These are phyloP conservation scores for Phytophthora litchii DNA, from an alignment of 352 stramenopile genomes.

Conservation along the genomic window DNA sequence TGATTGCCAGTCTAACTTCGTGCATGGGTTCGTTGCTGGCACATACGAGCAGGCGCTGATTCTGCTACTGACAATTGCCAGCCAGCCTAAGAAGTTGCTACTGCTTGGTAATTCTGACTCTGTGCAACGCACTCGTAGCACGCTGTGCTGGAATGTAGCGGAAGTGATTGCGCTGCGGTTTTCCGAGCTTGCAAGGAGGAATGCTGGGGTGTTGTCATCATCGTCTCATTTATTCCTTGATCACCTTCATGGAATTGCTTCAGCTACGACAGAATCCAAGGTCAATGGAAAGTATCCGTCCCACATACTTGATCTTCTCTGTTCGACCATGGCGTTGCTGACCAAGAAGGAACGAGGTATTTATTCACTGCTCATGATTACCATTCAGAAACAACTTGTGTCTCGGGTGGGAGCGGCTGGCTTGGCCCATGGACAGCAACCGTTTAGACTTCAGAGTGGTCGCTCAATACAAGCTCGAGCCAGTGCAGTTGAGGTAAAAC, in stretches of 20 bases:
- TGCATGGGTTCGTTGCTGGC: constrained; percentile 1
- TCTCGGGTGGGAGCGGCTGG: constrained; percentile 32
- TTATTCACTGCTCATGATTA: constrained; percentile 84
- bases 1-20: neutral
- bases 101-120: constrained; percentile 43
- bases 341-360: constrained; percentile 71
- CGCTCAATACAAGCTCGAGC: constrained; percentile 25
- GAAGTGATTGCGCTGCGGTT: constrained; percentile 56
- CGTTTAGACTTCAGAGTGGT: constrained; percentile 20
- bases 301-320: constrained; percentile 68
- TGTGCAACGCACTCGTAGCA: constrained; percentile 39
- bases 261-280: constrained; percentile 33
- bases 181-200: constrained; percentile 44
- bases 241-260: constrained; percentile 74
- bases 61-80: constrained; percentile 70
- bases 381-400: constrained; percentile 85
- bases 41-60: constrained; percentile 53
- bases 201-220: constrained; percentile 47
- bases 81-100: constrained; percentile 67
- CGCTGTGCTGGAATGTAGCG: constrained; percentile 71
- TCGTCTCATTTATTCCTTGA: constrained; percentile 82
- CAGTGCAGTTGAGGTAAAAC: constrained; percentile 57
- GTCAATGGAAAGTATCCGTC: constrained; percentile 52
- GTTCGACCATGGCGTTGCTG: constrained; percentile 69
- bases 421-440: constrained; percentile 31